Percentiles rank a stretch among this genome's conserved stretches.
phyloP scores from a whole-genome alignment of 2,329 filamentous ascomycete species.

The Ampelomyces quisqualis region DNA sequence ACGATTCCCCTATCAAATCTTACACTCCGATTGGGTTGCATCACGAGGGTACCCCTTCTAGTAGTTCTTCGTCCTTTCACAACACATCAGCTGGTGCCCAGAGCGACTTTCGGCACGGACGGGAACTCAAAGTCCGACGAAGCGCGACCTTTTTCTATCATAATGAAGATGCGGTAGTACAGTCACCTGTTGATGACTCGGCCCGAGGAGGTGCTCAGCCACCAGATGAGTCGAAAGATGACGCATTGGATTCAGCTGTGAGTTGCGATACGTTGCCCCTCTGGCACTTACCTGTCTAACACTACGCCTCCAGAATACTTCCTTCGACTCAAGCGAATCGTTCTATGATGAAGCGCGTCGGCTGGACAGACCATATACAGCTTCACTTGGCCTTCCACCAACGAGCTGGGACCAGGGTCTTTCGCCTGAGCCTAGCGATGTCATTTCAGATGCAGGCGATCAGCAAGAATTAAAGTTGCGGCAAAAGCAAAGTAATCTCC shows the following conservation, averaged over 20 bases:
- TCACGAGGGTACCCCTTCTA: not conserved
- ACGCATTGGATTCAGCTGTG: not conserved
- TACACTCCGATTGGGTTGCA: not conserved
- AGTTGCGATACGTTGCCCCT: not conserved
- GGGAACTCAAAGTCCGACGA: not conserved
- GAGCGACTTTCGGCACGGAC: not conserved
- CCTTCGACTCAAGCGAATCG: not conserved
- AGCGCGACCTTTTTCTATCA: not conserved
- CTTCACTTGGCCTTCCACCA: conserved; percentile 5
- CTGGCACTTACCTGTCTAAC: too few relatives aligned
- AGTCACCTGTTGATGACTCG: not conserved
- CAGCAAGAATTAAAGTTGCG: conserved; percentile 8
- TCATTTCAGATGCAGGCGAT: conserved; percentile 16
- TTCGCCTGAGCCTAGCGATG: conserved; percentile 2
- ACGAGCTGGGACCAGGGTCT: not conserved
- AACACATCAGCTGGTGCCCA: not conserved
- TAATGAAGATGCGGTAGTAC: not conserved
- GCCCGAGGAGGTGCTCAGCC: not conserved
- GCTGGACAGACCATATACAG: conserved; percentile 5
- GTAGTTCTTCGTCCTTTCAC: not conserved
- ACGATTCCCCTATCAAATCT: not conserved
- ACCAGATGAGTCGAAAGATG: not conserved
- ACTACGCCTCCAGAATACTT: not conserved
- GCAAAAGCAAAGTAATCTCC: not conserved
- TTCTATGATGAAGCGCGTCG: not conserved